A percentile compares a stretch with the other conserved stretches of the same genome.
Conservation (phyloP, 495 filamentous ascomycete species). For the Durotheca rogersii region DNA sequence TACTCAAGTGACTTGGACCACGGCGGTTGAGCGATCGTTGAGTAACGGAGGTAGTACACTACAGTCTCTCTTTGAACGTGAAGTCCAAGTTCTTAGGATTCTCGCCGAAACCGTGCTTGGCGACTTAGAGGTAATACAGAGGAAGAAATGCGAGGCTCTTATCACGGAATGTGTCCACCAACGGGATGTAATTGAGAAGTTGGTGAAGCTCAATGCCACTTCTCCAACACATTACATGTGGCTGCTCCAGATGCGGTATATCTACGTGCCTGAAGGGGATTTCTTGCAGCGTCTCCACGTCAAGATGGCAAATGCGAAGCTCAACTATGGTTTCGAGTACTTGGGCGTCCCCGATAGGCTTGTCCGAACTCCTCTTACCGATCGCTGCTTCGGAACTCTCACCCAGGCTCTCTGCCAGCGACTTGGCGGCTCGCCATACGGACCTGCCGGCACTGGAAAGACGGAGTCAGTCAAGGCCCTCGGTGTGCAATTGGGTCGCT, state of each 20-base stretch:
- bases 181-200: slow-evolving; percentile 82
- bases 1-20: slow-evolving; percentile 94
- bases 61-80: slow-evolving; percentile 65
- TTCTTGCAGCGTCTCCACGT: slow-evolving; percentile 82
- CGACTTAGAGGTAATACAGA: slow-evolving; percentile 78
- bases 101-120: slow-evolving; percentile 88
- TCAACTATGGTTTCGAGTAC: slow-evolving; percentile 97
- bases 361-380: slow-evolving; percentile 92
- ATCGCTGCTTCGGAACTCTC: slow-evolving; percentile 95
- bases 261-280: slow-evolving; percentile 79
- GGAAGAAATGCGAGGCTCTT: slow-evolving; percentile 97
- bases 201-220: slow-evolving; percentile 71
- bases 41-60: slow-evolving; percentile 67
- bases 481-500: slow-evolving; percentile 92
- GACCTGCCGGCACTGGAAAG: slow-evolving; percentile 97
- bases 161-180: slow-evolving; percentile 99
- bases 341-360: slow-evolving; percentile 93
- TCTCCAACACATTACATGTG: slow-evolving; percentile 85
- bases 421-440: slow-evolving; percentile 95
- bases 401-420: slow-evolving; percentile 94
- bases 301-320: slow-evolving; percentile 93
- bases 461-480: slow-evolving; percentile 98
- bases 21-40: slow-evolving; percentile 72
- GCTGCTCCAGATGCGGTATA: slow-evolving; percentile 97
- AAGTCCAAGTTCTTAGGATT: slow-evolving; percentile 76